phyloP scores from a whole-genome alignment of 2,329 filamentous ascomycete species.

The Samsoniella hepiali region DNA sequence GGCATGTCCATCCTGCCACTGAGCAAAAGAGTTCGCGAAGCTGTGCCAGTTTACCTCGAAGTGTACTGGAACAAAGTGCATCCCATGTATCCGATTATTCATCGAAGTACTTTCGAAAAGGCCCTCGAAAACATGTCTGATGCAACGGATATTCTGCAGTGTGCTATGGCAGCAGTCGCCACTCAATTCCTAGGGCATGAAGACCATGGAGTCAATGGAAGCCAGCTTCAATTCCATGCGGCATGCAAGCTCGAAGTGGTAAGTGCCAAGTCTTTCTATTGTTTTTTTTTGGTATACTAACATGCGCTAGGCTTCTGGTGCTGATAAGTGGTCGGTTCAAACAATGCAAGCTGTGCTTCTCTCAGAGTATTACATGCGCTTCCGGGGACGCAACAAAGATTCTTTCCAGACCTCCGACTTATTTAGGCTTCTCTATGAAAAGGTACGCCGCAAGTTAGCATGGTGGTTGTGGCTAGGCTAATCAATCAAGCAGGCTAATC shows the following conservation, averaged over 20 bases:
- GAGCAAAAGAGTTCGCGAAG: constrained; percentile 38
- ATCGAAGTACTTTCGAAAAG: constrained; percentile 44
- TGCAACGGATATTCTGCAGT: constrained; percentile 43
- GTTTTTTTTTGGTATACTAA: constrained; percentile 19
- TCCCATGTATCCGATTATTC: constrained; percentile 48
- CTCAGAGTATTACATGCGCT: constrained; percentile 54
- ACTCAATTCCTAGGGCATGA: constrained; percentile 48
- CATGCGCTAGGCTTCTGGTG: constrained; percentile 36
- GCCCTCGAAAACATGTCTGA: constrained; percentile 31
- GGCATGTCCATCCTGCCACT: constrained; percentile 26
- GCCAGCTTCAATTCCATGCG: constrained; percentile 49
- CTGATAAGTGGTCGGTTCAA: constrained; percentile 44
- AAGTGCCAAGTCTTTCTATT: constrained; percentile 31
- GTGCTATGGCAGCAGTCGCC: constrained; percentile 56
- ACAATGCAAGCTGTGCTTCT: constrained; percentile 53
- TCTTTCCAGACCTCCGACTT: constrained; percentile 45
- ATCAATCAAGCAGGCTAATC: not conserved
- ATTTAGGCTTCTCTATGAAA: constrained; percentile 51
- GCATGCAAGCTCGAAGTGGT: constrained; percentile 49
- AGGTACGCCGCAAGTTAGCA: constrained; percentile 41
- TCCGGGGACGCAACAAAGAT: constrained; percentile 49
- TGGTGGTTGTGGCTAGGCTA: constrained; percentile 13
- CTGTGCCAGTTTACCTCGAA: constrained; percentile 49
- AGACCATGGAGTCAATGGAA: constrained; percentile 49
- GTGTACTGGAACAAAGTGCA: constrained; percentile 54